Conservation (phyloP, 2,329 filamentous ascomycete genomes). For the Aureobasidium subglaciale region DNA sequence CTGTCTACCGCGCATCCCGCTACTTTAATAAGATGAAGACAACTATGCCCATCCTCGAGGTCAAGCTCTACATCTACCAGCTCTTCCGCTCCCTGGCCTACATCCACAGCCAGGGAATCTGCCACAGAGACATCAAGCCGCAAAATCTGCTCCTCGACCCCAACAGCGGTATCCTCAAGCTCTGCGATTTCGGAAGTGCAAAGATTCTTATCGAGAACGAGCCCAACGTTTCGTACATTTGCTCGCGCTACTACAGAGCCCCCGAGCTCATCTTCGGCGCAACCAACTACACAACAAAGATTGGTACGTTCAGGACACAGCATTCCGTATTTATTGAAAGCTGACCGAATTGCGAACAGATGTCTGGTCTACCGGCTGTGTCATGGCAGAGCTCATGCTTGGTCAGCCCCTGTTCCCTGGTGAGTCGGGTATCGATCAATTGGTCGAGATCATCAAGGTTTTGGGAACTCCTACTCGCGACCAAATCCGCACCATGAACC, state of each 20-base stretch:
- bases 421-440: constrained; percentile 95
- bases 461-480: constrained; percentile 92
- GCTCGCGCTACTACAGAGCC: constrained; percentile 96
- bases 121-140: constrained; percentile 97
- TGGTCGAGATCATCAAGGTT: constrained; percentile 99
- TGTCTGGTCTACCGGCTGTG: constrained; percentile 98
- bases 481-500: constrained; percentile 99
- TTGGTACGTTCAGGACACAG: constrained; percentile 59
- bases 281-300: constrained; percentile 99
- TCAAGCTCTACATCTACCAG: constrained; percentile 99
- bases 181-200: constrained; percentile 97
- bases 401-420: constrained; percentile 96
- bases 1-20: constrained; percentile 92
- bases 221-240: constrained; percentile 99
- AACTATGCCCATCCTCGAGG: constrained; percentile 96
- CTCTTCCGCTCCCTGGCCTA: constrained; percentile 97
- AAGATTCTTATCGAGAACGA: constrained; percentile 99
- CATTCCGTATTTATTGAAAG: not conserved
- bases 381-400: constrained; percentile 99
- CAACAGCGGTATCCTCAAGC: constrained; percentile 82
- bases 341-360: constrained; percentile 47
- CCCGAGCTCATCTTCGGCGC: constrained; percentile 97
- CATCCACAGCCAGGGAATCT: constrained; percentile 98
- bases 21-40: constrained; percentile 99
- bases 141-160: constrained; percentile 95